These are phyloP conservation scores for Rhizophora apiculata DNA, from an alignment of 345 rosid genomes.

Conservation along the genomic window DNA sequence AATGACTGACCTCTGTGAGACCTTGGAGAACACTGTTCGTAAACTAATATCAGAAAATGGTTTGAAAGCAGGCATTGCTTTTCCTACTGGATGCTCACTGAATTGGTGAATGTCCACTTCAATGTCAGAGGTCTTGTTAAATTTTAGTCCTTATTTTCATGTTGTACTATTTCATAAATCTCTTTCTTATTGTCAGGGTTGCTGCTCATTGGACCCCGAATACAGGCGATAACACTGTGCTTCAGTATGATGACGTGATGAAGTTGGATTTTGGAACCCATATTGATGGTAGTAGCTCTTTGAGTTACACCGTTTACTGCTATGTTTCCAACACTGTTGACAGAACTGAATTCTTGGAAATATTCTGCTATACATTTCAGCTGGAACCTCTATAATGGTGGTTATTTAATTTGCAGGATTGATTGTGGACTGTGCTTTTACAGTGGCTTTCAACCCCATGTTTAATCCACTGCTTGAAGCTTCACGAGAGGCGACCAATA, in stretches of 20 bases:
- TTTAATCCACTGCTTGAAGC: conserved; percentile 89
- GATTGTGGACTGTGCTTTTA: conserved; percentile 92
- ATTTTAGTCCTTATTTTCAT: neutral
- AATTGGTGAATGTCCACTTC: conserved; percentile 54
- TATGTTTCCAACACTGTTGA: conserved; percentile 2
- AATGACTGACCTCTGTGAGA: conserved; percentile 92
- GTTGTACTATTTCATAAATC: conserved; percentile 17
- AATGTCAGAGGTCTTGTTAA: neutral
- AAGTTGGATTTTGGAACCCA: conserved; percentile 97
- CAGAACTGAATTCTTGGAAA: neutral
- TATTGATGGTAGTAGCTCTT: conserved; percentile 60
- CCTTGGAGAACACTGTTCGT: conserved; percentile 82
- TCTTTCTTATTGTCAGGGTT: conserved; percentile 49
- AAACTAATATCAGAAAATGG: conserved; percentile 89
- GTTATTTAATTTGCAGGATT: conserved; percentile 52
- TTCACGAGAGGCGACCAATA: conserved; percentile 90
- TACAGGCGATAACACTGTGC: conserved; percentile 92
- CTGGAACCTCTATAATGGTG: conserved; percentile 20
- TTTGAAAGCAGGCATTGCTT: conserved; percentile 95
- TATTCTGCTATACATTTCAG: neutral
- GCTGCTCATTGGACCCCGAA: conserved; percentile 99
- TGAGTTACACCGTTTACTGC: neutral
- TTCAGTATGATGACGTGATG: conserved; percentile 95
- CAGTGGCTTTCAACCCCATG: conserved; percentile 99
- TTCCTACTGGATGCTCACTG: conserved; percentile 97